These are phyloP conservation scores for Colletotrichum ledebouriae DNA, from an alignment of 2,329 filamentous ascomycete species.

Conservation along the genomic window DNA sequence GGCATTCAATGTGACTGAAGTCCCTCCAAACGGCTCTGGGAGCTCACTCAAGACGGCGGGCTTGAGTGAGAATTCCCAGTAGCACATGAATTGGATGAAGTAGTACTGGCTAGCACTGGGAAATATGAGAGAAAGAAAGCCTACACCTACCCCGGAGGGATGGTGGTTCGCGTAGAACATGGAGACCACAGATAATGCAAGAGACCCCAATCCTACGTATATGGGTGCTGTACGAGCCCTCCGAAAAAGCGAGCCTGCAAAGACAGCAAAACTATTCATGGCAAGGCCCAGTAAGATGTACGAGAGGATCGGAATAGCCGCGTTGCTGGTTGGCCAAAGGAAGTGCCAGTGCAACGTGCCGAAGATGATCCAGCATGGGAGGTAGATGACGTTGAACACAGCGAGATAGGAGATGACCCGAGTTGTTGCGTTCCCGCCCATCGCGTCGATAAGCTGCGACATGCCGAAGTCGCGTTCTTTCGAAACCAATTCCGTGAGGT, in stretches of 20 bases:
- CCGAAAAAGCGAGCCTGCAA: constrained; percentile 58
- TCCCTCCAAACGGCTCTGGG: neutral
- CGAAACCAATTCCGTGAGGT: constrained; percentile 44
- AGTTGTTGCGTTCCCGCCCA: constrained; percentile 30
- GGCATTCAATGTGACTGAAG: neutral
- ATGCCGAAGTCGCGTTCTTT: constrained; percentile 50
- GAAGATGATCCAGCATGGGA: constrained; percentile 49
- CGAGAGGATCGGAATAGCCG: constrained; percentile 54
- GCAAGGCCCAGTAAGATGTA: constrained; percentile 62
- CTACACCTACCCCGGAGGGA: neutral
- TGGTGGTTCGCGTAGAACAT: constrained; percentile 2
- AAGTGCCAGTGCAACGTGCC: constrained; percentile 46
- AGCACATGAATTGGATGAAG: constrained; percentile 46
- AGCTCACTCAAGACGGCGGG: neutral
- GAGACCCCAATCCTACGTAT: constrained; percentile 48
- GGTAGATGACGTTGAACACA: constrained; percentile 14
- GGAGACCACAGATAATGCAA: constrained; percentile 47
- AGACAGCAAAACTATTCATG: constrained; percentile 77
- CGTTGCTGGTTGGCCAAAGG: constrained; percentile 48
- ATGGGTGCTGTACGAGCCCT: constrained; percentile 50
- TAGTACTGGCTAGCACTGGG: constrained; percentile 46
- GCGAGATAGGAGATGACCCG: neutral
- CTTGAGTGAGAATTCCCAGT: constrained; percentile 41
- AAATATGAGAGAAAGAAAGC: constrained; percentile 43
- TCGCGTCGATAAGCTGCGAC: constrained; percentile 50